These are phyloP conservation scores for Barnettozyma hawaiiensis DNA, from an alignment of 1,139 yeast genomes.

Conservation along the genomic window DNA sequence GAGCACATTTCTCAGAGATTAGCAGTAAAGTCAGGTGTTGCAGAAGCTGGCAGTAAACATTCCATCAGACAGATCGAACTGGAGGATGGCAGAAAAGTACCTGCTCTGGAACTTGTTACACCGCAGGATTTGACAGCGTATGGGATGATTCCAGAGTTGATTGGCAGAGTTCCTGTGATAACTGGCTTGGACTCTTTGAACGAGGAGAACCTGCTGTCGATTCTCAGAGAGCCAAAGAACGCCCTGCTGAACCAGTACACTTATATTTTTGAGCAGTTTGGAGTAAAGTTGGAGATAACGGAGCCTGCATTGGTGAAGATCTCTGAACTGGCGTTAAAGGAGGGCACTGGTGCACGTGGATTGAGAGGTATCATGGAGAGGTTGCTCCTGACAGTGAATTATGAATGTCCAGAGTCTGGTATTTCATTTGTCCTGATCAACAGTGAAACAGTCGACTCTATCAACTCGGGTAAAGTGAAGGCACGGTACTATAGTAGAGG, in stretches of 20 bases:
- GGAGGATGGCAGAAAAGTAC: conserved; percentile 31
- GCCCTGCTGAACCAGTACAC: conserved; percentile 44
- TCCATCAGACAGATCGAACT: conserved; percentile 30
- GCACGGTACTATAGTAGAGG: conserved; percentile 40
- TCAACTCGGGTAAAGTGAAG: conserved; percentile 30
- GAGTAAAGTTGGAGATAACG: conserved; percentile 42
- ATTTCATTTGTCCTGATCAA: conserved; percentile 40
- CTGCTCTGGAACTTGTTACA: conserved; percentile 38
- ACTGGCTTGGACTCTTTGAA: conserved; percentile 41
- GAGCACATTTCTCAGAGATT: conserved; percentile 37
- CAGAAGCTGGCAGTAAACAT: conserved; percentile 22
- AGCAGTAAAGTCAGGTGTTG: conserved; percentile 19
- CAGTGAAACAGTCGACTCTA: conserved; percentile 34
- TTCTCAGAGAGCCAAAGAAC: conserved; percentile 46
- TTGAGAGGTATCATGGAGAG: conserved; percentile 46
- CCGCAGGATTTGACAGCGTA: conserved; percentile 42
- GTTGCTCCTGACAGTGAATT: conserved; percentile 43
- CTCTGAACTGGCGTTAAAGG: conserved; percentile 39
- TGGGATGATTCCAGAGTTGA: conserved; percentile 49
- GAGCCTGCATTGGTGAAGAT: conserved; percentile 39
- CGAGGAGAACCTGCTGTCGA: conserved; percentile 38
- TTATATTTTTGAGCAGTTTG: conserved; percentile 43
- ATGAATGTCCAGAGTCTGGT: conserved; percentile 49
- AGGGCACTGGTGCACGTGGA: conserved; percentile 54
- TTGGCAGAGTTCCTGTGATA: conserved; percentile 49